Base-by-base conservation (phyloP, 257 asterid genomes). In the Cinchona pubescens region DNA sequence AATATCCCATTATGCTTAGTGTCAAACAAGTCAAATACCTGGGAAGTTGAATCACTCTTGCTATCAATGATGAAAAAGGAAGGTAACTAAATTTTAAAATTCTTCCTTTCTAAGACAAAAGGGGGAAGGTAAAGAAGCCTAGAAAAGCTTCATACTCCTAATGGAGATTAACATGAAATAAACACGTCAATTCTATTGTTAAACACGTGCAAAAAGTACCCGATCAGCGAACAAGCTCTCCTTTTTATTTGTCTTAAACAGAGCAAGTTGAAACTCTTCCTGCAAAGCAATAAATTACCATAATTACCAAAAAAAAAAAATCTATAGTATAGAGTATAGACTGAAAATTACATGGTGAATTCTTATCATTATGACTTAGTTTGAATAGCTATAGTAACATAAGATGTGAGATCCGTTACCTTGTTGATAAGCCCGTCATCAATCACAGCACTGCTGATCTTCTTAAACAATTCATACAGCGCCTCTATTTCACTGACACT, bases 251-350 rank as follows among this genome's bases (percentile, higher is more conserved):
- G 96, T 87, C 84, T 90, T 90, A 79, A 90, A 92, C 37, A 92
- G 81, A 0, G 94, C 96, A 77, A 90, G 95, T 86, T 92, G 96
- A 87, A 92, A 92, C 82, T 90, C 96, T 86, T 92, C 96, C 98
- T 90, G 88, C 72, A 84, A 79, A 79, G 51, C 68, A 80, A 71
- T 38, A 65, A 72, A 55, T 61, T 38, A 75, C 48, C 84, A 73
- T 34, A 51, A 74, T 35, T 43, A n/a, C n/a, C n/a, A n/a, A n/a
- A n/a, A n/a, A n/a, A n/a, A n/a, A n/a, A n/a, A n/a, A n/a, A n/a
- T n/a, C n/a, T n/a, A n/a, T n/a, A n/a, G n/a, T n/a, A n/a, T n/a
- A n/a, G n/a, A n/a, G n/a, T n/a, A n/a, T n/a, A 59, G 53, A 76
- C 5, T 34, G 40, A 32, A 43, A 25, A 42, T 60, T 43, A 34